Evolutionary conservation across 257 asterid genomes (phyloP).

Genomic region (Cruciata laevipes): DNA sequence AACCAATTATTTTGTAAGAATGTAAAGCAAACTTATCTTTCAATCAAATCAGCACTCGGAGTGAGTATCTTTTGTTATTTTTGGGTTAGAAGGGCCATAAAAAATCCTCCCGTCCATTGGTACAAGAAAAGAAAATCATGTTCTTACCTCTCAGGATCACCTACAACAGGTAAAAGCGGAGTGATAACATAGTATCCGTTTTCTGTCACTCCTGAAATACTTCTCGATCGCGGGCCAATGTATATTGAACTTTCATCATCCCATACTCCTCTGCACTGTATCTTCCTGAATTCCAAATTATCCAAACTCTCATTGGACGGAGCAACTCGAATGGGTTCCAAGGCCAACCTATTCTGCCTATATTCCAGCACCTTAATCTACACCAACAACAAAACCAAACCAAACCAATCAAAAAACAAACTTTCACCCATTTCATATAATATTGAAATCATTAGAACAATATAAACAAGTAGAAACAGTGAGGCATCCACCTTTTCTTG

Average conservation of each 20-base stretch:
- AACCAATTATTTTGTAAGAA: too few species aligned
- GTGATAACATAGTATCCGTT: slow-evolving; percentile 84
- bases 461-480: background rate
- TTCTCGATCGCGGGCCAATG: slow-evolving; percentile 93
- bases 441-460: background rate
- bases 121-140: background rate
- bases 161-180: slow-evolving; percentile 63
- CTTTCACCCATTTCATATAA: background rate
- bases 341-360: slow-evolving; percentile 53
- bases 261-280: slow-evolving; percentile 65
- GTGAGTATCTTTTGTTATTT: background rate
- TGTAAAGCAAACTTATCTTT: background rate
- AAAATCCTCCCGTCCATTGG: background rate
- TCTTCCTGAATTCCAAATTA: slow-evolving; percentile 69
- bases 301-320: slow-evolving; percentile 36
- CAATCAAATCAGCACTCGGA: background rate
- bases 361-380: slow-evolving; percentile 76
- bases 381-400: slow-evolving; percentile 11
- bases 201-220: slow-evolving; percentile 95
- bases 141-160: slow-evolving; percentile 56
- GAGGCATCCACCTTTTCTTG: slow-evolving; percentile 60
- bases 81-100: background rate
- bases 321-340: slow-evolving; percentile 52
- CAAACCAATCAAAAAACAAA: slow-evolving; percentile 7
- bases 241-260: slow-evolving; percentile 71